Evolutionary conservation across 768 basidiomycete species (phyloP).

Genomic region (Agaricus sinodeliciosus): DNA sequence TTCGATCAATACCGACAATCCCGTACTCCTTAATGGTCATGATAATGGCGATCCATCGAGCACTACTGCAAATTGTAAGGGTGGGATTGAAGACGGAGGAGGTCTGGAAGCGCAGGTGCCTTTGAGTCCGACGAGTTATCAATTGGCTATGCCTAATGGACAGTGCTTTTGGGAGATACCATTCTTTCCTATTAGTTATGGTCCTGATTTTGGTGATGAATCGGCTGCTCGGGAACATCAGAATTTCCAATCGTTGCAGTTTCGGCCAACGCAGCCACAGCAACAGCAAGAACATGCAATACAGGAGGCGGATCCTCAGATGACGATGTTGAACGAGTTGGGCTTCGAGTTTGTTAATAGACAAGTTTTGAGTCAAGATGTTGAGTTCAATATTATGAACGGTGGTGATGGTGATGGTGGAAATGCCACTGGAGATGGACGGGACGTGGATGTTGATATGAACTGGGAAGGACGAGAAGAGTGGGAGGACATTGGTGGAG

Average conservation of each 20-base stretch:
- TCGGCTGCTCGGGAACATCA: background rate
- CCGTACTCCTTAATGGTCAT: background rate
- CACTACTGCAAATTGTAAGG: background rate
- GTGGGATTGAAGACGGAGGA: background rate
- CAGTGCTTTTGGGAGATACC: slow-evolving; percentile 1
- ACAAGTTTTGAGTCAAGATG: background rate
- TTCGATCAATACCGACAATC: background rate
- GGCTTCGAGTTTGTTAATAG: slow-evolving; percentile 6
- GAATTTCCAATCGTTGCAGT: no score
- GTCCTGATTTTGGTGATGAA: background rate
- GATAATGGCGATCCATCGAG: background rate
- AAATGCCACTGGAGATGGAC: no score
- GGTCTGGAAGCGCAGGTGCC: background rate
- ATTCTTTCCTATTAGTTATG: slow-evolving; percentile 4
- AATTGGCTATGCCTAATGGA: slow-evolving; percentile 9
- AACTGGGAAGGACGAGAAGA: slow-evolving; percentile 5
- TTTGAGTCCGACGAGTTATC: slow-evolving; percentile 1
- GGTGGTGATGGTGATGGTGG: background rate
- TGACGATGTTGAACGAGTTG: slow-evolving; percentile 2
- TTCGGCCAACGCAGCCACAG: no score
- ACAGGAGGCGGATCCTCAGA: background rate
- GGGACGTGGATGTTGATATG: background rate
- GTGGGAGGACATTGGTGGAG: slow-evolving; percentile 5
- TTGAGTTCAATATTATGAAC: background rate
- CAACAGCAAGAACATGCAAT: no score